Base-by-base conservation (phyloP, 1,139 yeast genomes). In the Candida tunisiensis region DNA sequence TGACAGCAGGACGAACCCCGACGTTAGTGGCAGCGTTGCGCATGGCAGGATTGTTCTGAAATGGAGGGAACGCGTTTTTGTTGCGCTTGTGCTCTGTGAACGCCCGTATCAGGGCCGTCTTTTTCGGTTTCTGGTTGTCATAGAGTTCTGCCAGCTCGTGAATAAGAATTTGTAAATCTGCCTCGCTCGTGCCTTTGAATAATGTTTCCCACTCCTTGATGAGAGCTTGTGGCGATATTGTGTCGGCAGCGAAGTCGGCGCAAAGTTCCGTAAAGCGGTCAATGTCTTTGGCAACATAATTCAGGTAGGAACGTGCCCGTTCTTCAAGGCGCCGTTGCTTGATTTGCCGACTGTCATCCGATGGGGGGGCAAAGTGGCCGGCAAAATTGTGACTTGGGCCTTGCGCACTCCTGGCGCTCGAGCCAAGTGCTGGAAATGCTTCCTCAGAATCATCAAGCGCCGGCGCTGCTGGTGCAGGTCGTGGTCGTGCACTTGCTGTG, bases 281-380 rank as follows among this genome's bases (percentile, higher is more conserved):
- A 37, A 71, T 59, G 19, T 58, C 57, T 8, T 51, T 47, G 5
- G 52, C 51, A 21, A 72, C 63, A 37, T 74, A 69, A 29, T 66
- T 62, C 31, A 79, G 55, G 25, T 41, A 37, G 23, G 39, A 40
- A 6, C 74, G 72, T 1, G 93, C 94, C 41, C 94, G 62, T 46
- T 82, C 93, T 37, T 78, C 91, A 23, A 83, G 60, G 36, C 94
- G 61, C 45, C 62, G 57, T 38, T 58, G 63, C 37, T 72, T 75
- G 23, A 65, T 55, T 21, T 67, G 73, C 8, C 54, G 42, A 1
- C 71, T 53, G 31, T 63, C 57, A 8, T 14, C 26, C 11, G 26
- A 13, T 3, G 16, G 23, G 2, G 32, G 24, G 7, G 25, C 15
- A 4, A 23, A 18, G 15, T 16, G 24, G 28, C 13, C 33, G 28